phyloP scores from a whole-genome alignment of 345 rosid genomes.

The Eucalyptus polyanthemos region DNA sequence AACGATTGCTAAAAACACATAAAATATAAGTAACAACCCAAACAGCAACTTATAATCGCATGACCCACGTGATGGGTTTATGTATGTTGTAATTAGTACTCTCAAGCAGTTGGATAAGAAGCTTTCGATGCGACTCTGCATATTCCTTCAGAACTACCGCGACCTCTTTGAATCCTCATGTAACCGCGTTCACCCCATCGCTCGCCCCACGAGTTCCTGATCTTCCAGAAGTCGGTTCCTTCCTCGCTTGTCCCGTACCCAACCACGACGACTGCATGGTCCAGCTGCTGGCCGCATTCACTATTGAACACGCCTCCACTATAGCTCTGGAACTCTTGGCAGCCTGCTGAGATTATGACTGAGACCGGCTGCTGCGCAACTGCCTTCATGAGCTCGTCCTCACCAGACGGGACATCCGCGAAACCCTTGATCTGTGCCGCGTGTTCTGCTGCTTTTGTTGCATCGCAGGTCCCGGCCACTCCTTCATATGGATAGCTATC shows the following conservation, averaged over 20 bases:
- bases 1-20: background rate
- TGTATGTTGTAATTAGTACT: background rate
- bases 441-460: background rate
- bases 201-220: background rate
- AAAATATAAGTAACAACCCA: background rate
- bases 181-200: background rate
- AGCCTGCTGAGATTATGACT: background rate
- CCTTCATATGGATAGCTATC: background rate
- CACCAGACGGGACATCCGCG: background rate
- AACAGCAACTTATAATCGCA: background rate
- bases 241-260: background rate
- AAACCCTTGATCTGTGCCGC: background rate
- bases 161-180: background rate
- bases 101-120: background rate
- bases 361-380: background rate
- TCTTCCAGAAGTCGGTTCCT: background rate
- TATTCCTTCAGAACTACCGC: background rate
- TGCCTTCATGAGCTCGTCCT: background rate
- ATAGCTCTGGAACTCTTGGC: background rate
- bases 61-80: background rate
- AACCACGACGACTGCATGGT: background rate
- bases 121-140: background rate
- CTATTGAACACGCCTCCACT: background rate
- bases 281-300: background rate
- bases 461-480: background rate